Conservation (phyloP, 345 rosid genomes). For the Fremontodendron californicum region DNA sequence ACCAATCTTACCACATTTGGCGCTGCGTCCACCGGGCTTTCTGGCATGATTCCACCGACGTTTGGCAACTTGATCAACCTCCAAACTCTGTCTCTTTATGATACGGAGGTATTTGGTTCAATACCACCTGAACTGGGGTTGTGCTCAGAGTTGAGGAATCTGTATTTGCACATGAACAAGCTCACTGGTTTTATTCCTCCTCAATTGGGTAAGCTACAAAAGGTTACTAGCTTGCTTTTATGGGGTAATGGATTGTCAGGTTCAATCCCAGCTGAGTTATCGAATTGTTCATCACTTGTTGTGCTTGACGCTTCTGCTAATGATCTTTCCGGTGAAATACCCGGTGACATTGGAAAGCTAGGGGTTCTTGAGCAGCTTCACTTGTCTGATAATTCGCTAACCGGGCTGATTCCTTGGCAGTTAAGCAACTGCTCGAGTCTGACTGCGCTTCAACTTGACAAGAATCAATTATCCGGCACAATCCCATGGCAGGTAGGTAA, state of each 20-base stretch:
- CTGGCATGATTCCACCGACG: slow-evolving; percentile 73
- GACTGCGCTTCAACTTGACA: slow-evolving; percentile 87
- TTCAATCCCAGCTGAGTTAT: slow-evolving; percentile 69
- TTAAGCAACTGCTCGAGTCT: slow-evolving; percentile 82
- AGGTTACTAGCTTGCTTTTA: slow-evolving; percentile 84
- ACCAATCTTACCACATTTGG: slow-evolving; percentile 86
- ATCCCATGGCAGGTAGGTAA: slow-evolving; percentile 75
- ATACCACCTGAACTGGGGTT: slow-evolving; percentile 78
- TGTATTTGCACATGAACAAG: slow-evolving; percentile 94
- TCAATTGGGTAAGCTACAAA: slow-evolving; percentile 73
- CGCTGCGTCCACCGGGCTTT: slow-evolving; percentile 82
- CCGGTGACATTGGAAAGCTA: slow-evolving; percentile 78
- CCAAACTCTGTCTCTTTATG: slow-evolving; percentile 85
- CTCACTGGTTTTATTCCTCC: slow-evolving; percentile 82
- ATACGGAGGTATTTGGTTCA: slow-evolving; percentile 69
- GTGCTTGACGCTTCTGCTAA: slow-evolving; percentile 91
- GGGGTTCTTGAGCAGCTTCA: slow-evolving; percentile 83
- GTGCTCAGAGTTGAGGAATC: slow-evolving; percentile 72
- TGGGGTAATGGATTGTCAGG: slow-evolving; percentile 89
- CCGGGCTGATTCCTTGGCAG: slow-evolving; percentile 70
- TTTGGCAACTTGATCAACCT: slow-evolving; percentile 82
- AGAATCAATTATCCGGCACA: slow-evolving; percentile 73
- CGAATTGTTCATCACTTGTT: slow-evolving; percentile 87
- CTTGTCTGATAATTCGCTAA: slow-evolving; percentile 77
- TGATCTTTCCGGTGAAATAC: slow-evolving; percentile 68